Evolutionary conservation across 2,329 filamentous ascomycete genomes (phyloP), one percentile per base, ranked within the genome.

Genomic region (Sclerotinia subarctica): DNA sequence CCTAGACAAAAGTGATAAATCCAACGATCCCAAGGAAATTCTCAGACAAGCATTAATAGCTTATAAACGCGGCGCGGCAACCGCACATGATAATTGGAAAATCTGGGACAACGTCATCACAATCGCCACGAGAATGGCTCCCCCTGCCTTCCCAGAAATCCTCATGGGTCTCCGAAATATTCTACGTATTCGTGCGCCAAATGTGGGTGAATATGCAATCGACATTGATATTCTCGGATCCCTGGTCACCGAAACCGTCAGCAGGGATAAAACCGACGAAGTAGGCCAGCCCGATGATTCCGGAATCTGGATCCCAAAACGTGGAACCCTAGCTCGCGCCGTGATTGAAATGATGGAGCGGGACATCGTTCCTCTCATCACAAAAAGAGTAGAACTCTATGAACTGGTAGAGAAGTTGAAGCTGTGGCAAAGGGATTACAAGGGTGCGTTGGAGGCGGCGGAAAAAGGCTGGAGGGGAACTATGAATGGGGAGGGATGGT

Each of bases 71-170:
- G 95, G 94, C 13, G 93, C 94, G 0, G 85, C 86, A 5, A 86
- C 97, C 32, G 93, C 96, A 63, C 86, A 92, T 78, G 89, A 93
- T 74, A 94, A 94, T 80, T 92, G 90, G 85, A 89, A 92, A 73
- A 97, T 99, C 78, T 98, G 94, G 94, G 92, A 96, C 77, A 99
- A 99, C 75, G 90, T 98, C 21, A 86, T 99, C 68, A 95, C 93
- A 0, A 89, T 98, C 29, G 90, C 92, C 0, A 87, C 91, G 0
- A 91, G 92, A 1, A 85, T 95, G 38, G 84, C 84, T 0, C 94
- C 94, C 2, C 90, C 92, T 0, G 87, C 90, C 0, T 88, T 93
- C 76, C 78, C 82, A 0, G 93, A 97, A 70, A 86, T 97, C 63
- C 81, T 97, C 44, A 83, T 89, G 5, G 92, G 92, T 0, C 85